Conservation (phyloP, 345 rosid species). For the Euphorbia tirucalli region DNA sequence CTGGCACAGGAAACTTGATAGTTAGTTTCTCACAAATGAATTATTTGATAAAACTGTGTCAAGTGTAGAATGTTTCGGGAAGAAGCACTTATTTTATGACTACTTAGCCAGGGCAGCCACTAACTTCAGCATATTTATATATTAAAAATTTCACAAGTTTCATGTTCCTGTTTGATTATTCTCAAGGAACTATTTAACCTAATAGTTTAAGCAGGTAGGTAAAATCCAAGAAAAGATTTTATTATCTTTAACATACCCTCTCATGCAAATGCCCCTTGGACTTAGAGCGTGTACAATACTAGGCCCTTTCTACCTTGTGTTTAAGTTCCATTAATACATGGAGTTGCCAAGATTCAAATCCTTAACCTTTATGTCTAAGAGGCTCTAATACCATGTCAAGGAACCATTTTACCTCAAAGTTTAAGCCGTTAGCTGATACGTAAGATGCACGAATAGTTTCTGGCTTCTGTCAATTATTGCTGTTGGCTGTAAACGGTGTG, state of each 20-base stretch:
- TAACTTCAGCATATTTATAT: neutral
- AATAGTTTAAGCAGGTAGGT: neutral
- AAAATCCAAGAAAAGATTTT: neutral
- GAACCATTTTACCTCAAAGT: neutral
- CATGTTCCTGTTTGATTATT: neutral
- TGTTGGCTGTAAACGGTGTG: conserved; percentile 5
- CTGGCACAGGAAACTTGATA: neutral
- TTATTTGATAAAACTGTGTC: neutral
- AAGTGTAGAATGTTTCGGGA: neutral
- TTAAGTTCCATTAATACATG: neutral
- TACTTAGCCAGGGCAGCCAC: neutral
- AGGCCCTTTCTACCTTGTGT: neutral
- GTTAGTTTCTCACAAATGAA: neutral
- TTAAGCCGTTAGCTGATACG: too few species aligned
- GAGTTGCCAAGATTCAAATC: neutral
- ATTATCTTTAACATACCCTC: neutral
- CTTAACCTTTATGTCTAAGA: neutral
- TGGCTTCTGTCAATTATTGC: neutral
- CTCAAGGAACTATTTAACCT: neutral
- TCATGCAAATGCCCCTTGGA: neutral
- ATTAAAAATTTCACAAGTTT: neutral
- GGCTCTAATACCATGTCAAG: neutral
- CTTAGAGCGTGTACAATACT: neutral
- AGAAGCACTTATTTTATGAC: neutral
- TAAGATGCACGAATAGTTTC: neutral